Evolutionary conservation across 441 rosid species (phyloP).

Genomic region (Populus hybrid): DNA sequence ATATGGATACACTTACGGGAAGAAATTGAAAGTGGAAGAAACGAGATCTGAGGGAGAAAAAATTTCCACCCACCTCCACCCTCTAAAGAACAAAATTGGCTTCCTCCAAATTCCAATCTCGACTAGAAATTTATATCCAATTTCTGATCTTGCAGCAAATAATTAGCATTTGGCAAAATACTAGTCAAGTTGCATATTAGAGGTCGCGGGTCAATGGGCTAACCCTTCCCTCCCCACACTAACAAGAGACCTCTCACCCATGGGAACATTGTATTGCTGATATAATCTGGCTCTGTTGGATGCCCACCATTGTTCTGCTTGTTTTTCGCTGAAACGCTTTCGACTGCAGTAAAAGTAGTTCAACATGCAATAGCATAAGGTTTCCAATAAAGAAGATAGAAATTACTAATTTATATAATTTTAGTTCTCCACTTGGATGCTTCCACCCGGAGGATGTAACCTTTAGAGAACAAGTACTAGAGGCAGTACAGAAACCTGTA

Average conservation of each 20-base stretch:
- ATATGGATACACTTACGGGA: not conserved
- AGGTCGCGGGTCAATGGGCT: conserved; percentile 39
- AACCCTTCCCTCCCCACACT: conserved; percentile 62
- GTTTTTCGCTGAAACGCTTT: conserved; percentile 82
- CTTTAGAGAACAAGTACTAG: not conserved
- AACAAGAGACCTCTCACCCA: conserved; percentile 56
- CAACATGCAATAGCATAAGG: not conserved
- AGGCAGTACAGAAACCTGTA: not conserved
- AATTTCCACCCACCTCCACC: conserved; percentile 2
- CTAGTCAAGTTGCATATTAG: conserved; percentile 6
- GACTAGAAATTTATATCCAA: conserved; percentile 15
- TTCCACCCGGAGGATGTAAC: not conserved
- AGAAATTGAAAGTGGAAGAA: not conserved
- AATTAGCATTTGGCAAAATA: not conserved
- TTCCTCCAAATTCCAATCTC: conserved; percentile 18
- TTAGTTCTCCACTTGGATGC: not conserved
- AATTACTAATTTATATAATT: not conserved
- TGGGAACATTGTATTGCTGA: conserved; percentile 74
- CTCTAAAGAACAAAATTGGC: conserved; percentile 14
- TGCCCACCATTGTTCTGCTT: conserved; percentile 96
- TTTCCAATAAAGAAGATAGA: not conserved
- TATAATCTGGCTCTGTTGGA: conserved; percentile 85
- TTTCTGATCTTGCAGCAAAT: conserved; percentile 3
- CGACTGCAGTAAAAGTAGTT: conserved; percentile 46
- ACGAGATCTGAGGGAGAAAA: not conserved